These are phyloP conservation scores for Trichoderma sp. DNA, from an alignment of 2,329 filamentous ascomycete genomes.

Conservation along the genomic window DNA sequence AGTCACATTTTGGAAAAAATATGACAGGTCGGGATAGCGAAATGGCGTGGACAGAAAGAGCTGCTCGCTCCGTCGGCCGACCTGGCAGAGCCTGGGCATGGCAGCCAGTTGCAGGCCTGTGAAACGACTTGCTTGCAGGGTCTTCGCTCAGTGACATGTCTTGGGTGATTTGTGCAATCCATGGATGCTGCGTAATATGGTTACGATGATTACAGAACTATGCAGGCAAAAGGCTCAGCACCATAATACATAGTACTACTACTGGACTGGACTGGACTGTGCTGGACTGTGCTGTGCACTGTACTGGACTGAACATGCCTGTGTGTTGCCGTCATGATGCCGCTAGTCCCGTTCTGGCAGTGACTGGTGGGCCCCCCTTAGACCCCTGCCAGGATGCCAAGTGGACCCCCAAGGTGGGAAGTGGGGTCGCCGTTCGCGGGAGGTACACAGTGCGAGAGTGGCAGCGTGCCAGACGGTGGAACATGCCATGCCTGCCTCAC, in stretches of 20 bases:
- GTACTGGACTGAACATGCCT: neutral
- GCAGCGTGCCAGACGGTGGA: slow-evolving; percentile 17
- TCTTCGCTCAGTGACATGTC: neutral
- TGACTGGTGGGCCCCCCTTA: neutral
- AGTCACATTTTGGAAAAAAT: slow-evolving; percentile 4
- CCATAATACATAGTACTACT: neutral
- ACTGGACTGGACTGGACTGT: too few relatives aligned
- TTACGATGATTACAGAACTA: too few relatives aligned
- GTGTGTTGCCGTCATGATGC: neutral
- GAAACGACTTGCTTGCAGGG: slow-evolving; percentile 4
- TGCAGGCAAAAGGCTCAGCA: too few relatives aligned
- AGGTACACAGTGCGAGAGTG: slow-evolving; percentile 14
- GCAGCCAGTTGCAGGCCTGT: slow-evolving; percentile 4
- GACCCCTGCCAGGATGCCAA: slow-evolving; percentile 1
- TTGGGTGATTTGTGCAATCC: neutral
- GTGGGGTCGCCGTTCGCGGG: slow-evolving; percentile 12
- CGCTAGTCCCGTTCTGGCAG: neutral
- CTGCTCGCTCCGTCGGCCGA: slow-evolving; percentile 6
- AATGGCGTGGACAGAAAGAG: slow-evolving; percentile 12
- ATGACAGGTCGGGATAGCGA: slow-evolving; percentile 14
- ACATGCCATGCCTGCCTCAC: slow-evolving; percentile 18
- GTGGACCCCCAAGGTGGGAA: neutral
- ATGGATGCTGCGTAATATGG: too few relatives aligned
- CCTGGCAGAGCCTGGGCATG: neutral
- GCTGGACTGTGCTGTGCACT: too few relatives aligned